phyloP scores from a whole-genome alignment of 1,284 basidiomycete species.

The Golubevia sp. region DNA sequence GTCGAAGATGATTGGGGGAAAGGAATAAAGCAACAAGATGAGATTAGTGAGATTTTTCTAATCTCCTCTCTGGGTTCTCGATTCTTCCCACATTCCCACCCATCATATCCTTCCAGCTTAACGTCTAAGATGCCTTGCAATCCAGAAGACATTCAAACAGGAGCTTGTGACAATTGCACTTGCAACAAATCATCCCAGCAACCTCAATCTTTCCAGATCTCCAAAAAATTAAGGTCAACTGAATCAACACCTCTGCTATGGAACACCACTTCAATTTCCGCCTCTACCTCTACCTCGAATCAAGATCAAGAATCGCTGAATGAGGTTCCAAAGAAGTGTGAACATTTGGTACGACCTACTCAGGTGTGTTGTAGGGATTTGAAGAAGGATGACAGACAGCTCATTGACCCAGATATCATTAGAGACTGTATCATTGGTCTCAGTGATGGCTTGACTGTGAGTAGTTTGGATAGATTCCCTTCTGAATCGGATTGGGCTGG shows the following conservation, averaged over 20 bases:
- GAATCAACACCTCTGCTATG: constrained; percentile 32
- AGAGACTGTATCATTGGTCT: constrained; percentile 52
- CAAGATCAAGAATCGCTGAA: not conserved
- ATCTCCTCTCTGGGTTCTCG: not conserved
- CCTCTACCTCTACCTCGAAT: not conserved
- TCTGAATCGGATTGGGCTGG: not conserved
- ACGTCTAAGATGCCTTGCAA: constrained; percentile 24
- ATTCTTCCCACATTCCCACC: not conserved
- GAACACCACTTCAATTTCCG: constrained; percentile 1
- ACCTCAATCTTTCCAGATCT: not conserved
- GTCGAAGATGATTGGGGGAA: constrained; percentile 17
- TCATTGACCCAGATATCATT: constrained; percentile 47
- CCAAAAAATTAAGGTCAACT: constrained; percentile 2
- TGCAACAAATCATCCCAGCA: constrained; percentile 14
- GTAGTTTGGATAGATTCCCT: not conserved
- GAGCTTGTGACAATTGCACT: constrained; percentile 21
- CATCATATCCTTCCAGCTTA: not conserved
- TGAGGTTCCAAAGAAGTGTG: not conserved
- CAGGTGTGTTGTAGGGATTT: constrained; percentile 34
- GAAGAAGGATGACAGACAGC: constrained; percentile 19
- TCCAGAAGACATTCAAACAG: too few relatives aligned
- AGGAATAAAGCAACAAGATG: too few relatives aligned
- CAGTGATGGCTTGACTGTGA: constrained; percentile 40
- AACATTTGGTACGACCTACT: not conserved
- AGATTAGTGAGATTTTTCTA: not conserved